Conservation (phyloP, 805 yeast genomes). For the Saturnispora galanensis region DNA sequence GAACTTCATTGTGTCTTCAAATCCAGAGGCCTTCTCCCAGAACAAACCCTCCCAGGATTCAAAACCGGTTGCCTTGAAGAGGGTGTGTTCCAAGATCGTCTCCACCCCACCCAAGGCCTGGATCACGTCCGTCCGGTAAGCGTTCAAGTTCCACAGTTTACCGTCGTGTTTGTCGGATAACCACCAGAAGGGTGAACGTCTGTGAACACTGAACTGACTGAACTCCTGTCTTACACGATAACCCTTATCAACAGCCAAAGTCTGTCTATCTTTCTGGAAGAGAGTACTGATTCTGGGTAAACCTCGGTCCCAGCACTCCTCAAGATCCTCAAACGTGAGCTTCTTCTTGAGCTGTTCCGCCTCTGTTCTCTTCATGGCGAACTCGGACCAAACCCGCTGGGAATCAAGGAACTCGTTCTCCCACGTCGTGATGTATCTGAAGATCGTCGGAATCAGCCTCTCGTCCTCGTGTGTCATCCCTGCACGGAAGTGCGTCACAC, state of each 20-base stretch:
- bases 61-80: constrained; percentile 95
- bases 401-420: constrained; percentile 92
- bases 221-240: constrained; percentile 76
- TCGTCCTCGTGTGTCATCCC: constrained; percentile 83
- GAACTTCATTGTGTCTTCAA: constrained; percentile 91
- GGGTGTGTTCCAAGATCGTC: constrained; percentile 87
- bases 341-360: constrained; percentile 81
- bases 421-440: constrained; percentile 91
- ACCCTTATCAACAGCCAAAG: constrained; percentile 91
- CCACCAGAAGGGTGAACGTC: constrained; percentile 96
- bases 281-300: constrained; percentile 91
- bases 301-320: constrained; percentile 94
- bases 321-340: constrained; percentile 85
- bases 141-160: constrained; percentile 83
- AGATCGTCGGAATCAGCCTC: constrained; percentile 83
- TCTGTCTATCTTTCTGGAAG: constrained; percentile 90
- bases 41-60: constrained; percentile 97
- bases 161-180: constrained; percentile 90
- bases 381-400: constrained; percentile 96
- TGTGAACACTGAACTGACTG: constrained; percentile 58
- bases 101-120: constrained; percentile 97
- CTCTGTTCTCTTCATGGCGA: constrained; percentile 79
- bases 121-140: constrained; percentile 90
- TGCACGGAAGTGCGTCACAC: constrained; percentile 86
- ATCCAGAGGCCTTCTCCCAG: constrained; percentile 98